Evolutionary conservation across 1,139 yeast genomes (phyloP), one percentile per base, ranked within the genome.

Genomic region (Yamadazyma sp.): DNA sequence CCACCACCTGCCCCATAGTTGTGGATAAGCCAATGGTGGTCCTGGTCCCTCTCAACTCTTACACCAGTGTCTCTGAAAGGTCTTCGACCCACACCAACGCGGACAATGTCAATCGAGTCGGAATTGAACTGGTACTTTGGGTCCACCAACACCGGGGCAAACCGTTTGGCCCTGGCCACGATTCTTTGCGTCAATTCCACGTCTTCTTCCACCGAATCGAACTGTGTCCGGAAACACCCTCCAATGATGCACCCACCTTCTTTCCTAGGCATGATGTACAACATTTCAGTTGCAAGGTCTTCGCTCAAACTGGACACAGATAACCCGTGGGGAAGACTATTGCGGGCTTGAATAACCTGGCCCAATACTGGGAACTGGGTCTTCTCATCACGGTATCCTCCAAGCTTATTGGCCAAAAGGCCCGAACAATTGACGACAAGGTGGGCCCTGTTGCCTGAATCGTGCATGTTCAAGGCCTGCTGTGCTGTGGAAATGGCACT

Each of bases 161-260:
- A 70, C 38, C 56, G 55, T n/a, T 51, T 44, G 2, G 81, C 79
- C 34, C 75, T 52, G 8, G 48, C 56, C 4, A 68, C 39, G 6
- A 73, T 63, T 33, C 80, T 54, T 29, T 62, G 42, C 2, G 71
- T 64, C 45, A 72, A 56, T 17, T 48, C 68, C 3, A 48, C 45
- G 43, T 73, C 75, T 38, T 61, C 70, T 1, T 47, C 46, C 1
- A 50, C 48, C 15, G 52, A 47, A 31, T 52, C 52, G 28, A 54
- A 56, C 24, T 60, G 46, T 1, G 45, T 48, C 13, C 56, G 48
- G 46, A 70, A 68, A 44, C 76, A 67, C 1, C 81, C 82, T 1
- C 81, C 82, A 35, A 76, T 64, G 21, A 75, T 69, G 16, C 71
- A 59, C 2, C 80, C 81, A 11, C 81, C 81, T 52, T 76, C 81